phyloP scores from a whole-genome alignment of 495 filamentous ascomycete genomes.

The Talaromyces thailandensis region DNA sequence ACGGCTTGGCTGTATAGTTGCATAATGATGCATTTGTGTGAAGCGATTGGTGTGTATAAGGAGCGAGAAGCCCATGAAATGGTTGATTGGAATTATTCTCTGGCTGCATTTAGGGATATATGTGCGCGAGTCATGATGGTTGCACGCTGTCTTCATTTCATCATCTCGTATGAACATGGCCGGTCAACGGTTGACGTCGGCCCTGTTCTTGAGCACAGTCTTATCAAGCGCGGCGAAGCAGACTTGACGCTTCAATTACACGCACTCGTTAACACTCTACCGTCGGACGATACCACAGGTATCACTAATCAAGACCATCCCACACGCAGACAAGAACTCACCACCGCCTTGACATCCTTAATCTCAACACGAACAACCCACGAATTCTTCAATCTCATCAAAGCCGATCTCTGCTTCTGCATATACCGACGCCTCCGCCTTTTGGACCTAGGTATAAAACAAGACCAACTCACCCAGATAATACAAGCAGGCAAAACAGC shows the following conservation, averaged over 20 bases:
- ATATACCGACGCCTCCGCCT: slow-evolving; percentile 30
- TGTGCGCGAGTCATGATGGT: slow-evolving; percentile 21
- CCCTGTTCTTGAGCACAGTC: neutral
- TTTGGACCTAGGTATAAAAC: slow-evolving; percentile 14
- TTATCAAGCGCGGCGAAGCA: slow-evolving; percentile 8
- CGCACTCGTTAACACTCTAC: slow-evolving; percentile 14
- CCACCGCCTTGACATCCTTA: slow-evolving; percentile 8
- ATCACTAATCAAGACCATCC: neutral
- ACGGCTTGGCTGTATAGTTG: slow-evolving; percentile 32
- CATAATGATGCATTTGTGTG: slow-evolving; percentile 32
- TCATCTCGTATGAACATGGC: slow-evolving; percentile 33
- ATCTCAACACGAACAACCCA: slow-evolving; percentile 9
- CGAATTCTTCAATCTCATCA: slow-evolving; percentile 21
- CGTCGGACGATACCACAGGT: slow-evolving; percentile 7
- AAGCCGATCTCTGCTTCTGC: slow-evolving; percentile 28
- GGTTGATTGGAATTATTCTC: neutral
- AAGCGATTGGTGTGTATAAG: slow-evolving; percentile 32
- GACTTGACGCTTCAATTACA: slow-evolving; percentile 13
- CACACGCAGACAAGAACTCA: slow-evolving; percentile 12
- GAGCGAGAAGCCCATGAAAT: slow-evolving; percentile 15
- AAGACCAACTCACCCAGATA: slow-evolving; percentile 13
- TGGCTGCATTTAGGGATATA: slow-evolving; percentile 11
- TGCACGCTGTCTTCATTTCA: slow-evolving; percentile 23
- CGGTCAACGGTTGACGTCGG: slow-evolving; percentile 14
- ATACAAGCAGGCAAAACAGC: slow-evolving; percentile 11